These are phyloP conservation scores for Phytophthora sp. DNA, from an alignment of 352 stramenopile genomes.

Conservation along the genomic window DNA sequence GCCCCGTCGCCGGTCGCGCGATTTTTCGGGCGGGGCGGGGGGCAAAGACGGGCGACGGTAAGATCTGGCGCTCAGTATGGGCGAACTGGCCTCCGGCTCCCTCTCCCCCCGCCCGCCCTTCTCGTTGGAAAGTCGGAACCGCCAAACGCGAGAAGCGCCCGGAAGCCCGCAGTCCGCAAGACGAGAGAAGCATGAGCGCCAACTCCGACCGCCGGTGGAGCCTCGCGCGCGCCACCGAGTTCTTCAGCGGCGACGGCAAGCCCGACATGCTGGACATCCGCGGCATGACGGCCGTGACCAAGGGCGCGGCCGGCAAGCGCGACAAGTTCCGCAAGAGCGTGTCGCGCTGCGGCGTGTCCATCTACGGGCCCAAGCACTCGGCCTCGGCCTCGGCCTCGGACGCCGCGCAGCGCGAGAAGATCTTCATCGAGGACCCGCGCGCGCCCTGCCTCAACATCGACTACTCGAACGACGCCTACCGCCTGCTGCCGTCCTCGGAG, in stretches of 20 bases:
- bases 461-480: slow-evolving; percentile 87
- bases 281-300: slow-evolving; percentile 87
- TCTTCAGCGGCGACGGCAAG: slow-evolving; percentile 89
- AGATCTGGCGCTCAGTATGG: no score
- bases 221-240: slow-evolving; percentile 85
- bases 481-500: slow-evolving; percentile 82
- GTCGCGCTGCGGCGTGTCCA: slow-evolving; percentile 83
- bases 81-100: no score
- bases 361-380: slow-evolving; percentile 89
- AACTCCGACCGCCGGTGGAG: slow-evolving; percentile 83
- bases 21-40: no score
- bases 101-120: no score
- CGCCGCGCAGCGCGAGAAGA: slow-evolving; percentile 61
- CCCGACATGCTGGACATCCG: slow-evolving; percentile 89
- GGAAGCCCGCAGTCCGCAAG: neutral
- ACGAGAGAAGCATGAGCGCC: slow-evolving; percentile 41
- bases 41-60: no score
- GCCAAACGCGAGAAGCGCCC: neutral
- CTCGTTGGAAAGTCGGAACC: no score
- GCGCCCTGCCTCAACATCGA: slow-evolving; percentile 87
- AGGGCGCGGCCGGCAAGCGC: slow-evolving; percentile 83
- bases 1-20: no score
- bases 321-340: slow-evolving; percentile 91
- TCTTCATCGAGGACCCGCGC: slow-evolving; percentile 89
- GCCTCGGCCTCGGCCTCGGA: slow-evolving; percentile 25